phyloP scores from a whole-genome alignment of 2,329 filamentous ascomycete species.

The Amauroascus niger region DNA sequence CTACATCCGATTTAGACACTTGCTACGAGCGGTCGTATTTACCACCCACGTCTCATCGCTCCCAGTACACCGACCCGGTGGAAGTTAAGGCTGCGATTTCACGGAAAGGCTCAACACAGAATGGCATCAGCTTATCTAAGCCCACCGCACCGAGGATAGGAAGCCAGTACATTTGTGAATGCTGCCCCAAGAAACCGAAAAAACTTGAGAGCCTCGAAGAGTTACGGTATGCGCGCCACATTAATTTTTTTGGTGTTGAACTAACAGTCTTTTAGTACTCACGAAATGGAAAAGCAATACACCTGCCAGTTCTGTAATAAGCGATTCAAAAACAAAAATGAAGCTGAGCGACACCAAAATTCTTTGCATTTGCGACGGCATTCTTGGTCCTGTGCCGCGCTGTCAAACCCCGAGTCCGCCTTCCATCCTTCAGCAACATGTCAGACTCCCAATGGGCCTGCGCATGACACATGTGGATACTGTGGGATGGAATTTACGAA shows the following conservation, averaged over 20 bases:
- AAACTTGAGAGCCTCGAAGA: slow-evolving; percentile 83
- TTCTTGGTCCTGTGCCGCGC: slow-evolving; percentile 92
- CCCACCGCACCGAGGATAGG: slow-evolving; percentile 40
- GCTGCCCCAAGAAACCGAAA: slow-evolving; percentile 93
- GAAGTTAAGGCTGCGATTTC: slow-evolving; percentile 34
- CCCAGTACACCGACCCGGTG: slow-evolving; percentile 29
- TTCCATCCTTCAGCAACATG: slow-evolving; percentile 66
- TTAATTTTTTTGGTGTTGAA: not conserved
- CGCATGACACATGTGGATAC: slow-evolving; percentile 75
- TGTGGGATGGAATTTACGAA: slow-evolving; percentile 86
- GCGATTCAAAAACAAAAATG: slow-evolving; percentile 98
- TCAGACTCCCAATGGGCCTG: slow-evolving; percentile 30
- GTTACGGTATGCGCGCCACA: slow-evolving; percentile 55
- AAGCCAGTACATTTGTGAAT: slow-evolving; percentile 69
- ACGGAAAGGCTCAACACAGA: slow-evolving; percentile 42
- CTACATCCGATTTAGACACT: slow-evolving; percentile 46
- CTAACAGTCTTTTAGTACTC: slow-evolving; percentile 27
- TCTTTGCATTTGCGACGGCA: slow-evolving; percentile 84
- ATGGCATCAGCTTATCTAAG: slow-evolving; percentile 28
- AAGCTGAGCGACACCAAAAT: slow-evolving; percentile 92
- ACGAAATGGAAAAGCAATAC: slow-evolving; percentile 94
- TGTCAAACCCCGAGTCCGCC: slow-evolving; percentile 64
- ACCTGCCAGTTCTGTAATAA: slow-evolving; percentile 87
- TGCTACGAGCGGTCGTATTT: slow-evolving; percentile 44
- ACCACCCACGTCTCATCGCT: slow-evolving; percentile 39